These are phyloP conservation scores for Nicotiana knightiana DNA, from an alignment of 257 asterid genomes.

Conservation along the genomic window DNA sequence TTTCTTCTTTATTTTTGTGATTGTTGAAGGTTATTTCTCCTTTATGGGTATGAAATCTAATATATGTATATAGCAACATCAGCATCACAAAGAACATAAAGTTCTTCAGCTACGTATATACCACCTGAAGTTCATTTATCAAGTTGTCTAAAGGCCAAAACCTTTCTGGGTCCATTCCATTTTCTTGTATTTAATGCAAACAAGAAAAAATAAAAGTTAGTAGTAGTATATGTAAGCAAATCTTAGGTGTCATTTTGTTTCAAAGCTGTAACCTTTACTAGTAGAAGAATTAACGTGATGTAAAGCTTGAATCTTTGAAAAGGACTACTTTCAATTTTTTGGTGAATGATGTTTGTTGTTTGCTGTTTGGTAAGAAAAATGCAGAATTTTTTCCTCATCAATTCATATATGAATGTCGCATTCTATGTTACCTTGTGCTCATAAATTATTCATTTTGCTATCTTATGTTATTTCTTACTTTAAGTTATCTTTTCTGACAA, in stretches of 20 bases:
- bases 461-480: background rate
- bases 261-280: background rate
- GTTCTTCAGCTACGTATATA: too few species aligned
- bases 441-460: background rate
- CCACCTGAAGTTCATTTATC: background rate
- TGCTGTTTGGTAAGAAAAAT: constrained; percentile 16
- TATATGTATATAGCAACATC: background rate
- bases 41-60: background rate
- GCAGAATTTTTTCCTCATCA: background rate
- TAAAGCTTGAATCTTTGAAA: constrained; percentile 14
- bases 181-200: background rate
- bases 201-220: background rate
- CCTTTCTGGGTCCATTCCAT: constrained; percentile 4
- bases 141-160: background rate
- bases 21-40: background rate
- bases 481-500: too few species aligned
- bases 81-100: too few species aligned
- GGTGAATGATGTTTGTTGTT: constrained; percentile 16
- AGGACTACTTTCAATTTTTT: background rate
- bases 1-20: background rate
- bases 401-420: background rate
- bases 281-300: background rate
- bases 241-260: background rate
- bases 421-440: background rate
- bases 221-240: constrained; percentile 4